These are phyloP conservation scores for Vachellia pachyceras DNA, from an alignment of 306 rosid genomes.

Conservation along the genomic window DNA sequence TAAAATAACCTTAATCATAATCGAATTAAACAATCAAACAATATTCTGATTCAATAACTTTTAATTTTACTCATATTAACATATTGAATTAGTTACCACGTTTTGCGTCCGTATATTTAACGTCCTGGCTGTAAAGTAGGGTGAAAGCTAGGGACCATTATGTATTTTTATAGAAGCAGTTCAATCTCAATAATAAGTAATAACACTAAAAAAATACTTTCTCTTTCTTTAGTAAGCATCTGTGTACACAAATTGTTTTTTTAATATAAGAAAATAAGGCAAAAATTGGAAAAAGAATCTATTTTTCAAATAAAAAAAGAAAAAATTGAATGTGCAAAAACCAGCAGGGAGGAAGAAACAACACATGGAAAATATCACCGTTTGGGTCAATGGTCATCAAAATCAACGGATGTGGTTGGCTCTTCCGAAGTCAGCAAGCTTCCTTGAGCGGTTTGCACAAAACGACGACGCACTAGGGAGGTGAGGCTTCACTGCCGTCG, in stretches of 20 bases:
- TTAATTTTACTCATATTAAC: not conserved
- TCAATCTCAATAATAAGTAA: constrained; percentile 31
- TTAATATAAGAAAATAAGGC: not conserved
- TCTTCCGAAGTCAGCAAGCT: constrained; percentile 90
- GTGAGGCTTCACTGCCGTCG: constrained; percentile 56
- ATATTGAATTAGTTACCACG: not conserved
- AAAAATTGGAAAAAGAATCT: not conserved
- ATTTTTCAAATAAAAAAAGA: not conserved
- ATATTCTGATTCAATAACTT: not conserved
- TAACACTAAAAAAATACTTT: constrained; percentile 11
- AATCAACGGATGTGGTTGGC: constrained; percentile 75
- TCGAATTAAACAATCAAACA: not conserved
- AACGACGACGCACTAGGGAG: constrained; percentile 69
- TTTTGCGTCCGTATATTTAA: not conserved
- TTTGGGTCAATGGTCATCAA: constrained; percentile 39
- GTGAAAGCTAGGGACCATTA: not conserved
- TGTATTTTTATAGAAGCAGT: constrained; percentile 14
- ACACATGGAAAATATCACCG: constrained; percentile 1
- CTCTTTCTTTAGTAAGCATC: constrained; percentile 36
- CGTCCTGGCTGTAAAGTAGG: not conserved
- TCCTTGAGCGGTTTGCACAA: constrained; percentile 81
- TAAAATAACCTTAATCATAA: not conserved
- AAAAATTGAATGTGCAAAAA: constrained; percentile 24
- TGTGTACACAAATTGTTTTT: constrained; percentile 44
- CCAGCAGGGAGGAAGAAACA: not conserved